A percentile compares a stretch with the other conserved stretches of the same genome.
Evolutionary conservation across 129 eudicot species (phyloP).

Genomic region (Oenanthe sinensis): DNA sequence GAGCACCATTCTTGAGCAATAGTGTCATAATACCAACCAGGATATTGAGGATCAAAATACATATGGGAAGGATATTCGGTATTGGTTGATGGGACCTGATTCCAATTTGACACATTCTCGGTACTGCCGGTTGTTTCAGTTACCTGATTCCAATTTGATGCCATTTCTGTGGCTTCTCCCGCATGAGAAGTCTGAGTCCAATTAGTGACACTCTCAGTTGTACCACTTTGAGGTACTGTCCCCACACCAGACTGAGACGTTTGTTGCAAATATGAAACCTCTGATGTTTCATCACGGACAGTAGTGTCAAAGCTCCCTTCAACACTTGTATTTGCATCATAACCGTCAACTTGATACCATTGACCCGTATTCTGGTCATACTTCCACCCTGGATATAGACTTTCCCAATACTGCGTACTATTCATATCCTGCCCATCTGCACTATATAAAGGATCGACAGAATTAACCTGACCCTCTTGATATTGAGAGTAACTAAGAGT

Average conservation of each 20-base stretch:
- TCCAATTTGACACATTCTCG: conserved; percentile 45
- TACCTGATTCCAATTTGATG: conserved; percentile 40
- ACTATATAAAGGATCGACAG: conserved; percentile 32
- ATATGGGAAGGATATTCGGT: conserved; percentile 80
- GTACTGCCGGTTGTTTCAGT: conserved; percentile 34
- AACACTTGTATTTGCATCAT: conserved; percentile 29
- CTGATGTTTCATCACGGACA: conserved; percentile 30
- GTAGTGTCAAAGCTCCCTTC: conserved; percentile 34
- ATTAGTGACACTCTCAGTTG: conserved; percentile 39
- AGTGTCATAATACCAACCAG: conserved; percentile 95
- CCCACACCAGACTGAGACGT: conserved; percentile 39
- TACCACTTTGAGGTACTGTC: conserved; percentile 44
- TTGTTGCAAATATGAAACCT: conserved; percentile 64
- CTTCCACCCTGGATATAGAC: conserved; percentile 94
- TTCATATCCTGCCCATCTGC: conserved; percentile 34
- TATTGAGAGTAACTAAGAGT: conserved; percentile 24
- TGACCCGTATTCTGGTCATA: conserved; percentile 61
- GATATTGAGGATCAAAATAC: conserved; percentile 91
- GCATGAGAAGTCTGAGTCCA: conserved; percentile 33
- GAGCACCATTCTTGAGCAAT: conserved; percentile 60
- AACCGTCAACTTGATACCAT: conserved; percentile 75
- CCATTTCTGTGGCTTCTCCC: not conserved
- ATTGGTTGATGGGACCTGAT: conserved; percentile 43
- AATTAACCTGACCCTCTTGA: conserved; percentile 39
- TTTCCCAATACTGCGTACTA: conserved; percentile 63